Evolutionary conservation across 495 filamentous ascomycete genomes (phyloP), one percentile per base, ranked within the genome.

Genomic region (Penicillium parvum): DNA sequence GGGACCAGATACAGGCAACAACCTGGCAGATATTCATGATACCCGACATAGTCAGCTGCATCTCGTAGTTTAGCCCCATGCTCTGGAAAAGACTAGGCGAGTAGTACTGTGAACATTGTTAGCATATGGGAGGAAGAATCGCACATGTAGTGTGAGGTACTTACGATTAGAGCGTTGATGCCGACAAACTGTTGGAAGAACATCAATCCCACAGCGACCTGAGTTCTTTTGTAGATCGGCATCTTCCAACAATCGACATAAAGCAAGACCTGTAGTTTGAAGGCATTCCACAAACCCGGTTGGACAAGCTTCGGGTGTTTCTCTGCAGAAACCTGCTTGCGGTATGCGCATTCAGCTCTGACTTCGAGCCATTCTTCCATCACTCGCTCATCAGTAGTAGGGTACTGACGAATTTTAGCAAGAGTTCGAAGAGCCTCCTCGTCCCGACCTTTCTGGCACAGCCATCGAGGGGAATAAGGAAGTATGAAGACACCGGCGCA

Each of bases 391-490:
- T 58, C 55, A 16, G 23, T 17, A 7, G 12, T 30, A 3, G 37
- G 37, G 3, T 26, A 21, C 18, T 23, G 12, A 1, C 26, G 37
- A 1, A 33, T 29, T 30, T 14, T 26, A 25, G 22, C 71, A n/a
- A 88, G 71, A 1, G 81, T 76, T 17, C 65, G 65, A 28, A 76
- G 76, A 0, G 81, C 81, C 55, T 86, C 81, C 0, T 68, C 69
- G 49, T 84, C 78, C 26, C 82, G 81, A 22, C 69, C 64, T 47
- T 84, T 79, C 46, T 84, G 76, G 14, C 81, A 61, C 1, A 88
- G 67, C 82, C 82, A 84, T 52, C 84, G 74, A 1, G 84, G 84
- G 1, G 82, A 85, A 66, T 83, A 86, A 3, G 84, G 84, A n/a
- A 50, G 17, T 79, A 88, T 69, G 55, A 83, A 83, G 63, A 85